Conservation (phyloP, 2,329 filamentous ascomycete species). For the Hymenoscyphus fructigenus region DNA sequence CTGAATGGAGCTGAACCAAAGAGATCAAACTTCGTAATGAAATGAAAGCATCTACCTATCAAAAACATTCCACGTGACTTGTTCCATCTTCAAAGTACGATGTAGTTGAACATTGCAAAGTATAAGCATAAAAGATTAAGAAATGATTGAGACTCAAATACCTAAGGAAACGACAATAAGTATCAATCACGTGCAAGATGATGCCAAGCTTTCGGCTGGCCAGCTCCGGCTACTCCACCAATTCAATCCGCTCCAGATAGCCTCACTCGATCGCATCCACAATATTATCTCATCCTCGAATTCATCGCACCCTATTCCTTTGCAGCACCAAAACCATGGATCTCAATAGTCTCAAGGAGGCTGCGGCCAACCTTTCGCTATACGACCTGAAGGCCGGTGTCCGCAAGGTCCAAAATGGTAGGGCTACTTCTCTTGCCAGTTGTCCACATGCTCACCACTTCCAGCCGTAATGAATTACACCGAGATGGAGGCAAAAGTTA, state of each 20-base stretch:
- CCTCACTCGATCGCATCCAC: background rate
- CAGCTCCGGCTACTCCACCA: background rate
- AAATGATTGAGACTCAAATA: too few species aligned
- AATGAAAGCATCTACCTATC: background rate
- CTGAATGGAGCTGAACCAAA: background rate
- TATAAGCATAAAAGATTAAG: too few species aligned
- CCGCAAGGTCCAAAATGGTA: constrained; percentile 77
- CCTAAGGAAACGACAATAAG: too few species aligned
- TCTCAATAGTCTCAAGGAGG: constrained; percentile 64
- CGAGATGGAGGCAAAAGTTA: constrained; percentile 75
- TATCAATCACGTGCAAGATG: too few species aligned
- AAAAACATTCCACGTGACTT: too few species aligned
- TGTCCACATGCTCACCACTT: constrained; percentile 30
- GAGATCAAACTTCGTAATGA: background rate
- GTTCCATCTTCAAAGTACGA: too few species aligned
- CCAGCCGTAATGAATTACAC: constrained; percentile 78
- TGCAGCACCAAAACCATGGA: constrained; percentile 51
- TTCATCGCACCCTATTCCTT: background rate
- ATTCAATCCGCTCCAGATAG: background rate
- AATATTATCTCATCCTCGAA: background rate
- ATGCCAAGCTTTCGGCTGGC: background rate
- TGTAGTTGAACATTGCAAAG: too few species aligned
- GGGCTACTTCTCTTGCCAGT: constrained; percentile 33
- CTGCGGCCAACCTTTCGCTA: constrained; percentile 70
- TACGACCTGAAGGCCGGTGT: constrained; percentile 77